A percentile compares a stretch with the other conserved stretches of the same genome.
Evolutionary conservation across 2,329 filamentous ascomycete species (phyloP).

Genomic region (Scleromitrula shiraiana): DNA sequence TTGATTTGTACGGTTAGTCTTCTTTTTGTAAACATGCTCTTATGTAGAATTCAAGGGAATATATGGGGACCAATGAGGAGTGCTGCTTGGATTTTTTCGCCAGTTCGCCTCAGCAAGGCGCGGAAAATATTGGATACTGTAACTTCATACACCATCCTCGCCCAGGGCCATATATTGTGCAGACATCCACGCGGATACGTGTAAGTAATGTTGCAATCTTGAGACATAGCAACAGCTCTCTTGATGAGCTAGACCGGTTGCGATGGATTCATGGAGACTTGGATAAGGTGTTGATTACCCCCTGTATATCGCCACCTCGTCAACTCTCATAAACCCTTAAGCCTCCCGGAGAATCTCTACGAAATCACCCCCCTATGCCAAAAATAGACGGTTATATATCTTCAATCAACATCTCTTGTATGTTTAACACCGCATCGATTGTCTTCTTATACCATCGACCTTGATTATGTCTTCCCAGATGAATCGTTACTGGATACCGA

Average conservation of each 20-base stretch:
- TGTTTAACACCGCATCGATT: neutral
- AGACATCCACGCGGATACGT: constrained; percentile 4
- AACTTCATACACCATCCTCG: neutral
- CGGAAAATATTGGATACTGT: constrained; percentile 2
- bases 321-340: neutral
- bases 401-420: constrained; percentile 13
- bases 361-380: neutral
- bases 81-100: constrained; percentile 1
- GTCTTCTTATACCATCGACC: constrained; percentile 12
- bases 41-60: neutral
- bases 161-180: neutral
- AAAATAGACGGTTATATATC: neutral
- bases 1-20: constrained; percentile 6
- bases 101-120: constrained; percentile 8
- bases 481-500: constrained; percentile 55
- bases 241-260: neutral
- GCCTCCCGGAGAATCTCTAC: neutral
- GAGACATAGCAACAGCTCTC: neutral
- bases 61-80: constrained; percentile 2
- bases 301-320: constrained; percentile 3
- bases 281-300: neutral
- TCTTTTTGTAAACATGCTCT: neutral
- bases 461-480: constrained; percentile 32
- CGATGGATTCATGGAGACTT: neutral
- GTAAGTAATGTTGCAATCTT: neutral